Evolutionary conservation across 2,329 filamentous ascomycete species (phyloP).

Genomic region (Sclerotiophoma versabilis): DNA sequence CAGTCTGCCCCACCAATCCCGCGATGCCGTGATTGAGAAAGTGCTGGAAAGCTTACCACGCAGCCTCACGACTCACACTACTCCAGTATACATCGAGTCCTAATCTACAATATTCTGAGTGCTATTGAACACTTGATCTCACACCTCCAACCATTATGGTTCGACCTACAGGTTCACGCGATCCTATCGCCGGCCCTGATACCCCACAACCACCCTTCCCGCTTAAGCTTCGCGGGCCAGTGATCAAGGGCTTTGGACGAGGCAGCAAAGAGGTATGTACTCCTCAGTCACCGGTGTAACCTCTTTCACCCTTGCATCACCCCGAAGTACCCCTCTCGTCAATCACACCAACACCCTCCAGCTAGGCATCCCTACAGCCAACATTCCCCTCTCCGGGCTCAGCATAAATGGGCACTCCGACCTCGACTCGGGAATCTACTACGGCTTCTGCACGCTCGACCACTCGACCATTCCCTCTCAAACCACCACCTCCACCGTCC

Average conservation of each 20-base stretch:
- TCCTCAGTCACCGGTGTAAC: not conserved
- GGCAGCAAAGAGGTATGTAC: slow-evolving; percentile 82
- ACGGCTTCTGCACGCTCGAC: slow-evolving; percentile 83
- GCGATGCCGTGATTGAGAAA: slow-evolving; percentile 18
- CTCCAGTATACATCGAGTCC: too few species aligned
- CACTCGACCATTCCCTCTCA: slow-evolving; percentile 47
- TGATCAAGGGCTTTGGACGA: slow-evolving; percentile 91
- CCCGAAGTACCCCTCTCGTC: not conserved
- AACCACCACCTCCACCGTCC: slow-evolving; percentile 43
- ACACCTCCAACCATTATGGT: slow-evolving; percentile 24
- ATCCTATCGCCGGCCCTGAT: slow-evolving; percentile 72
- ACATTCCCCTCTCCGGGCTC: slow-evolving; percentile 74
- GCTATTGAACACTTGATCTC: too few species aligned
- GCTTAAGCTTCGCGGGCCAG: slow-evolving; percentile 80
- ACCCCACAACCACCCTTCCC: slow-evolving; percentile 79
- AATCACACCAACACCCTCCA: slow-evolving; percentile 45
- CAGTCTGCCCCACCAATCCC: slow-evolving; percentile 18
- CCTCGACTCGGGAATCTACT: slow-evolving; percentile 85
- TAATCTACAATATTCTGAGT: too few species aligned
- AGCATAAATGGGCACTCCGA: slow-evolving; percentile 70
- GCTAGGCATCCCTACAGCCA: slow-evolving; percentile 96
- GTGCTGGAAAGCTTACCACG: slow-evolving; percentile 5
- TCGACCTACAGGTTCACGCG: slow-evolving; percentile 33
- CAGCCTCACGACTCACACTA: slow-evolving; percentile 1
- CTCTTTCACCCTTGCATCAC: not conserved